Conservation (phyloP, 805 yeast genomes). For the Suhomyces sp. region DNA sequence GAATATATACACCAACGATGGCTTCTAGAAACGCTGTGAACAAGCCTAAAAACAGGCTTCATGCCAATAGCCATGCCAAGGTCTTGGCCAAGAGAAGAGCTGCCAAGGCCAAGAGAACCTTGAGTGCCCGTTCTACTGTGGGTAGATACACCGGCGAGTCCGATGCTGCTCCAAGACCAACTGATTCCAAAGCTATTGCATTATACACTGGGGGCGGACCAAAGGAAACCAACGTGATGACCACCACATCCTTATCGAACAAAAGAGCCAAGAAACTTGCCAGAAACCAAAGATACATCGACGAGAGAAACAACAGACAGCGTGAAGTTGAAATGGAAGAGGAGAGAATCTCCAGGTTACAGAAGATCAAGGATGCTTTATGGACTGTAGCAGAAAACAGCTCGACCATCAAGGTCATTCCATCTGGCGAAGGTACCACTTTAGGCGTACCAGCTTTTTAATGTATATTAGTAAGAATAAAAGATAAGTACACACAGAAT, state of each 20-base stretch:
- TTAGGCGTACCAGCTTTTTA: slow-evolving; percentile 69
- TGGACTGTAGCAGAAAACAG: slow-evolving; percentile 70
- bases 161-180: slow-evolving; percentile 31
- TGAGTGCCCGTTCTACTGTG: slow-evolving; percentile 47
- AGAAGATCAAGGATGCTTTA: slow-evolving; percentile 58
- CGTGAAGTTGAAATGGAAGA: slow-evolving; percentile 50
- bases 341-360: slow-evolving; percentile 32
- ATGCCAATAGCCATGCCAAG: slow-evolving; percentile 48
- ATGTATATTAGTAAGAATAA: slow-evolving; percentile 5
- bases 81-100: slow-evolving; percentile 55
- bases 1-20: slow-evolving; percentile 39
- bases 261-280: slow-evolving; percentile 76
- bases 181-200: slow-evolving; percentile 41
- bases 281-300: slow-evolving; percentile 72
- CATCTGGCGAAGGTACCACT: slow-evolving; percentile 74
- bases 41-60: slow-evolving; percentile 65
- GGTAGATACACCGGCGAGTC: slow-evolving; percentile 35
- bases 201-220: slow-evolving; percentile 38
- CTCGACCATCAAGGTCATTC: slow-evolving; percentile 41
- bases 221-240: slow-evolving; percentile 33
- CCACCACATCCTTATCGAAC: slow-evolving; percentile 65
- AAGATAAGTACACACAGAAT: not conserved
- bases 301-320: slow-evolving; percentile 44
- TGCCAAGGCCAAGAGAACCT: slow-evolving; percentile 38
- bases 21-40: slow-evolving; percentile 81